Percentiles rank a stretch among this genome's conserved stretches.
These are phyloP conservation scores for Zoysia japonica DNA, from an alignment of 176 grass and related monocot genomes.

Conservation along the genomic window DNA sequence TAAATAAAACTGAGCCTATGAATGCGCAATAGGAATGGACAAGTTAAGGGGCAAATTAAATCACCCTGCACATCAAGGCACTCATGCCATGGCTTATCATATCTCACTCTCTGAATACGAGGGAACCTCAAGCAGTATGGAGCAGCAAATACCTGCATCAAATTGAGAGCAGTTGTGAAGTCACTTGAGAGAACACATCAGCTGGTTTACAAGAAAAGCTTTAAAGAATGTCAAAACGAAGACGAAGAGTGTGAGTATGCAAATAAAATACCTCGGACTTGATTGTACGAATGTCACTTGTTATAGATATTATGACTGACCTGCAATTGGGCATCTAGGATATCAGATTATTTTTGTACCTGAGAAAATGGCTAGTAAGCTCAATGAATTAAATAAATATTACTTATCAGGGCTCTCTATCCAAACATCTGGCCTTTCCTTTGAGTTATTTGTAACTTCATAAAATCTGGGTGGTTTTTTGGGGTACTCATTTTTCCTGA, in stretches of 20 bases:
- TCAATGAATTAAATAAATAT: conserved; percentile 35
- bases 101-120: conserved; percentile 77
- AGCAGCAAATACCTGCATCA: conserved; percentile 78
- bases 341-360: conserved; percentile 42
- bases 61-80: conserved; percentile 96
- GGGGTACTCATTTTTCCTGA: conserved; percentile 87
- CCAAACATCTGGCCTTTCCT: conserved; percentile 99
- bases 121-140: conserved; percentile 94
- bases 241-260: conserved; percentile 1
- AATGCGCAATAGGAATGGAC: conserved; percentile 18
- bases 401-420: conserved; percentile 97
- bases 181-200: conserved; percentile 29
- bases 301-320: conserved; percentile 89
- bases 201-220: conserved; percentile 28
- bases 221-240: conserved; percentile 23
- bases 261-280: conserved; percentile 81
- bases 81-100: conserved; percentile 96
- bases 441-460: conserved; percentile 96
- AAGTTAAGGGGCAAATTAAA: conserved; percentile 28
- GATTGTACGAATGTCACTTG: conserved; percentile 93
- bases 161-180: conserved; percentile 38
- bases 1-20: conserved; percentile 6
- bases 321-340: conserved; percentile 54
- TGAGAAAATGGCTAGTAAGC: conserved; percentile 32
- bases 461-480: conserved; percentile 78